Percentiles rank a stretch among this genome's conserved stretches.
Evolutionary conservation across 2,329 filamentous ascomycete genomes (phyloP).

Genomic region (Botrytis paeoniae): DNA sequence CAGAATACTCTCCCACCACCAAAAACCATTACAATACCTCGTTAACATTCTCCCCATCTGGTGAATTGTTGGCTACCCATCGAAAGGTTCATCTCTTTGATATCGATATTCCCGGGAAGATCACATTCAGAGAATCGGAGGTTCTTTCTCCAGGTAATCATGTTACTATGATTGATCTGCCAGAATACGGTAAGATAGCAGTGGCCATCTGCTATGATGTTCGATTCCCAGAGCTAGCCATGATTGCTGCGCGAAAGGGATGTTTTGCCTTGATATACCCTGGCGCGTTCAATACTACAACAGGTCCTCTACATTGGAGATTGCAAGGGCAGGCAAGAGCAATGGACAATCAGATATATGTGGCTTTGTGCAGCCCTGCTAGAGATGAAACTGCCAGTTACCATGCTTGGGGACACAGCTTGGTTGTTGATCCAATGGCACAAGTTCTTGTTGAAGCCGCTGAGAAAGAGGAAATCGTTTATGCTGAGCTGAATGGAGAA

Average conservation of each 20-base stretch:
- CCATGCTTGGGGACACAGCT: slow-evolving; percentile 87
- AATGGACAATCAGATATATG: slow-evolving; percentile 91
- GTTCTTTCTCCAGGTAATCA: slow-evolving; percentile 83
- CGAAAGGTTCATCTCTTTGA: slow-evolving; percentile 96
- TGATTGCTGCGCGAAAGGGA: slow-evolving; percentile 80
- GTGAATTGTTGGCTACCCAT: slow-evolving; percentile 79
- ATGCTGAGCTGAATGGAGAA: slow-evolving; percentile 65
- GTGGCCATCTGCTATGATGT: slow-evolving; percentile 98
- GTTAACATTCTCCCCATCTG: slow-evolving; percentile 75
- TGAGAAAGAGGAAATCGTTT: slow-evolving; percentile 73
- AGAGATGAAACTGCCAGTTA: slow-evolving; percentile 75
- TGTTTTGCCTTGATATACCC: slow-evolving; percentile 88
- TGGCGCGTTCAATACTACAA: slow-evolving; percentile 95
- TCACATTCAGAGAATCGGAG: slow-evolving; percentile 86
- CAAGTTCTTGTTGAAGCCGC: slow-evolving; percentile 75
- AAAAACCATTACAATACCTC: slow-evolving; percentile 86
- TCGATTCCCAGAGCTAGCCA: slow-evolving; percentile 91
- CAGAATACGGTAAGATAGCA: slow-evolving; percentile 82
- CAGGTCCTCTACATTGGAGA: slow-evolving; percentile 88
- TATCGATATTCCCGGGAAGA: slow-evolving; percentile 94
- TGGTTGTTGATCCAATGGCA: slow-evolving; percentile 86
- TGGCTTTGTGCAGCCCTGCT: slow-evolving; percentile 88
- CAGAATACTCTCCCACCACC: slow-evolving; percentile 65
- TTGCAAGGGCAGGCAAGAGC: slow-evolving; percentile 79
- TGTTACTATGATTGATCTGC: slow-evolving; percentile 80